phyloP scores from a whole-genome alignment of 2,329 filamentous ascomycete genomes.

The Helotiales sp. region DNA sequence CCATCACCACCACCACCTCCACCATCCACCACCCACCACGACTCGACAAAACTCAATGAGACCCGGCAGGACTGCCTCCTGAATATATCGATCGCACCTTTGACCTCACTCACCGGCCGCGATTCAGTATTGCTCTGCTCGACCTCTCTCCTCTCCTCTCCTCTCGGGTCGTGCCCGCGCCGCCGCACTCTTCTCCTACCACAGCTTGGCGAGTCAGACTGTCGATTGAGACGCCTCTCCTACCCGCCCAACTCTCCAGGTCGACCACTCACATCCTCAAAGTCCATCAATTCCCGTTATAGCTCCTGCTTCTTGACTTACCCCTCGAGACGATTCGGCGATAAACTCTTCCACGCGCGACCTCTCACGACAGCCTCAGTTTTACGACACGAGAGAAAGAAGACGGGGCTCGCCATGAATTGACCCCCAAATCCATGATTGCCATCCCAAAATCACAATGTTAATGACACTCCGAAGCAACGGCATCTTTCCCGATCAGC shows the following conservation, averaged over 20 bases:
- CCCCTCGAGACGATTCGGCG: conserved; percentile 24
- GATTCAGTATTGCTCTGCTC: no score
- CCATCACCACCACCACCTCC: no score
- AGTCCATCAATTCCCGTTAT: conserved; percentile 22
- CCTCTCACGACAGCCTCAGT: conserved; percentile 6
- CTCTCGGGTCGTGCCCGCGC: no score
- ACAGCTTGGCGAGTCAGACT: conserved; percentile 7
- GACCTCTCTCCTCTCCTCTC: no score
- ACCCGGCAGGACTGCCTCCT: no score
- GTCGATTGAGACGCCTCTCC: conserved; percentile 11
- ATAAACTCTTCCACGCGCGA: conserved; percentile 16
- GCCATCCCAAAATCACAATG: conserved; percentile 45
- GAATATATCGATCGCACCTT: no score
- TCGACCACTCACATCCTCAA: conserved; percentile 25
- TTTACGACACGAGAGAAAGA: conserved; percentile 11
- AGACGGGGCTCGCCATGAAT: conserved; percentile 21
- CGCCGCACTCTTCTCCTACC: background rate
- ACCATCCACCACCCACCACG: no score
- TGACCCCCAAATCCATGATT: conserved; percentile 12
- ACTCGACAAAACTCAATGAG: no score
- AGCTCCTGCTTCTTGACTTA: conserved; percentile 20
- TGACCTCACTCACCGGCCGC: no score
- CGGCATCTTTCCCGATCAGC: conserved; percentile 33
- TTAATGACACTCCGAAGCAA: conserved; percentile 46
- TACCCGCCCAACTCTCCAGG: conserved; percentile 27